A percentile compares a stretch with the other conserved stretches of the same genome.
Evolutionary conservation across 192 early-diverging fungal genomes (phyloP).

Genomic region (Coemansia sp.): DNA sequence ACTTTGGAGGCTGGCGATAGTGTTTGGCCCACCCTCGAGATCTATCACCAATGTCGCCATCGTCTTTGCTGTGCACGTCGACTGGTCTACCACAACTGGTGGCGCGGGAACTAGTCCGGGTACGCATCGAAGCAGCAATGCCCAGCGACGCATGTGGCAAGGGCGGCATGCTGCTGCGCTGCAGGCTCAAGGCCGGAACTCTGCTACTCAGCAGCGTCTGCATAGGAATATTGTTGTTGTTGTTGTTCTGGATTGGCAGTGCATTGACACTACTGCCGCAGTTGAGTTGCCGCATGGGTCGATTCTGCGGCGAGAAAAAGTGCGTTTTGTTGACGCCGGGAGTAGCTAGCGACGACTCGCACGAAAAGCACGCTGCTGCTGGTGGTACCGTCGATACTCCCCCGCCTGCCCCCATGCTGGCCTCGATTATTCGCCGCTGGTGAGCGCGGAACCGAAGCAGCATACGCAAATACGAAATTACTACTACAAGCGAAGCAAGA

Average conservation of each 20-base stretch:
- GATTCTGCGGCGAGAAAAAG: conserved; percentile 16
- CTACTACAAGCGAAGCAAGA: conserved; percentile 31
- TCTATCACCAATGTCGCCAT: not conserved
- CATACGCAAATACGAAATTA: conserved; percentile 39
- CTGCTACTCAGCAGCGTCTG: not conserved
- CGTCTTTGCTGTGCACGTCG: not conserved
- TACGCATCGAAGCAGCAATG: not conserved
- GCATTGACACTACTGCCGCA: not conserved
- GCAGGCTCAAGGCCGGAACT: not conserved
- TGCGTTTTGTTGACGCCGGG: conserved; percentile 24
- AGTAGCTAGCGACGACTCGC: conserved; percentile 42
- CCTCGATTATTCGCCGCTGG: conserved; percentile 40
- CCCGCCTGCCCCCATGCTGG: conserved; percentile 7
- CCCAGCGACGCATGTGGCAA: conserved; percentile 7
- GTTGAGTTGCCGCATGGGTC: not conserved
- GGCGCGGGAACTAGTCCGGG: conserved; percentile 13
- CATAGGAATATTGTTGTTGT: not conserved
- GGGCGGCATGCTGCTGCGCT: conserved; percentile 35
- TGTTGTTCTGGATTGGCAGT: not conserved
- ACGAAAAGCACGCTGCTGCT: conserved; percentile 35
- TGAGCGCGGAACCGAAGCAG: conserved; percentile 35
- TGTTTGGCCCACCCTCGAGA: not conserved
- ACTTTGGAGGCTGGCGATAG: not conserved
- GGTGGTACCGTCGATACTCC: not conserved
- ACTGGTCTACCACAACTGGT: conserved; percentile 9